Base-by-base conservation (phyloP, 441 rosid species). In the Croton laevigatus region DNA sequence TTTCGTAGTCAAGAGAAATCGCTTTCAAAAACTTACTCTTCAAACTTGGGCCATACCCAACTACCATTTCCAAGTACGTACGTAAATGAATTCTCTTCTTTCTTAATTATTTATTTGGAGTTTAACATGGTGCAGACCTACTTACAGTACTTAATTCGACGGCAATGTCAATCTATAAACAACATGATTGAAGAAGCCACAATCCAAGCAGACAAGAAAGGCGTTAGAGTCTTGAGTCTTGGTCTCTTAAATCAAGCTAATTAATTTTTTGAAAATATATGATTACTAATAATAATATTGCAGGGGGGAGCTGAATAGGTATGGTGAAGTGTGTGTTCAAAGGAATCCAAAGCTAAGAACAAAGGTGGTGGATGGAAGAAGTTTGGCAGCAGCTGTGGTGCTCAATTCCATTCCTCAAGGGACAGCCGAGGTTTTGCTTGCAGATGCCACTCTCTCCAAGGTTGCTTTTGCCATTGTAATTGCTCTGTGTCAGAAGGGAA, bases 31-130 rank as follows among this genome's bases (percentile, higher is more conserved):
- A 12, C 81, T 87, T 71, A 83, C 54, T 38, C 61, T 89, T 38
- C 97, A 94, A 51, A 79, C 95, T 23, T 87, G 96, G 95, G 85
- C 81, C 59, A 64, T 91, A 38, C 91, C 98, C 3, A 86, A 81
- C 66, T 90, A 81, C 75, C 81, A 71, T 12, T 44, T 82, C 5
- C 97, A 91, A 73, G 98, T 89, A 68, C 10, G 8, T 8, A 27
- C 10, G 8, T 8, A 27, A 27, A 40, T 40, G 8, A 12, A 16
- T 16, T 49, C 10, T 12, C 8, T 34, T 22, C 5, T 32, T 11
- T 44, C 4, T 27, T 27, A 27, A 27, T 27, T 27, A 27, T 27
- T 27, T 27, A 27, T 27, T 27, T 27, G 32, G 32, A 27, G 44
- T 6, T 40, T 40, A 40, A 40, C 10, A 6, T 49, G 6, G 20